These are phyloP conservation scores for Yamadazyma kanchanaburiensis DNA, from an alignment of 1,139 yeast genomes.

Conservation along the genomic window DNA sequence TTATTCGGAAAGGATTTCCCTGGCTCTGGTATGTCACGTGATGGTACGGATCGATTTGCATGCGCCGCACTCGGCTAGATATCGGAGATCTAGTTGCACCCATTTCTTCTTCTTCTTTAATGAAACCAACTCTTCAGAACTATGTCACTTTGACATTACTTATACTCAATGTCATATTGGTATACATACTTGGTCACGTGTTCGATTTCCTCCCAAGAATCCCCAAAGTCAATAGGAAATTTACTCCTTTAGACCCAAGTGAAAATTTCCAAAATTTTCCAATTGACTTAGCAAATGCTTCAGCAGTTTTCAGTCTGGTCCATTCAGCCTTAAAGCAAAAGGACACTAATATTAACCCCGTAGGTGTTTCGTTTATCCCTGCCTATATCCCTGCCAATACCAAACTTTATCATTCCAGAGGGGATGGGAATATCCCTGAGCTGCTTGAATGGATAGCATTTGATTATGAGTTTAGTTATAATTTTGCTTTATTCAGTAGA, in stretches of 20 bases:
- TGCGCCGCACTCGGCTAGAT: too few relatives aligned
- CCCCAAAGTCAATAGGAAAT: too few relatives aligned
- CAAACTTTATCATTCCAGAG: slow-evolving; percentile 45
- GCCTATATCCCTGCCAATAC: slow-evolving; percentile 57
- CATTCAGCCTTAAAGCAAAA: slow-evolving; percentile 48
- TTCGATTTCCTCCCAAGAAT: too few relatives aligned
- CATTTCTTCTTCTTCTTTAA: too few relatives aligned
- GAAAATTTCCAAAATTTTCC: slow-evolving; percentile 8
- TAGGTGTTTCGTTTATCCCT: slow-evolving; percentile 55
- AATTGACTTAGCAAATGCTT: slow-evolving; percentile 44
- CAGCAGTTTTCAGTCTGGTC: slow-evolving; percentile 51
- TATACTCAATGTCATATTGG: too few relatives aligned
- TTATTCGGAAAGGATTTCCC: too few relatives aligned
- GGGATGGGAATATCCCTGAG: slow-evolving; percentile 31
- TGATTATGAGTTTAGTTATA: slow-evolving; percentile 54
- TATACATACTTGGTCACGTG: too few relatives aligned
- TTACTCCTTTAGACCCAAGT: slow-evolving; percentile 2
- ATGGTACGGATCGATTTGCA: too few relatives aligned
- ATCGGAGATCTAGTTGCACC: too few relatives aligned
- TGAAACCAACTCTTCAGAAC: too few relatives aligned
- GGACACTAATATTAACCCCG: slow-evolving; percentile 46
- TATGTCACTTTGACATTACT: too few relatives aligned
- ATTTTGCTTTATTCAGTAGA: slow-evolving; percentile 26
- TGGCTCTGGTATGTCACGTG: too few relatives aligned
- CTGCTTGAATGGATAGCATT: slow-evolving; percentile 56